A percentile compares a stretch with the other conserved stretches of the same genome.
Evolutionary conservation across 139 green algal genomes (phyloP).

Genomic region (Penium margaritaceum): DNA sequence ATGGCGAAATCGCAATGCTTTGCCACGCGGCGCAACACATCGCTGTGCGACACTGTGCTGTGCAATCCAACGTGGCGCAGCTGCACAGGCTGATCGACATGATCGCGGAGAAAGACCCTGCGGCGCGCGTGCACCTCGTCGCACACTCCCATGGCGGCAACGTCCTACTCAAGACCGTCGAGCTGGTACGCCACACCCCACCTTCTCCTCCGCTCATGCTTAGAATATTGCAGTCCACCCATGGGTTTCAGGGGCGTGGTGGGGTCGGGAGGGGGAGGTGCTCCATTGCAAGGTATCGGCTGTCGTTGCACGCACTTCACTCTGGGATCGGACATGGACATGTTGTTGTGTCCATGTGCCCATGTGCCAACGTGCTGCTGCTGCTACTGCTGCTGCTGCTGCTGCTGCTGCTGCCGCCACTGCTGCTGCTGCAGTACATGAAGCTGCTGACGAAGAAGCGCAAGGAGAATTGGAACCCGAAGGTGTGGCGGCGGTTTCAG

Average conservation of each 20-base stretch:
- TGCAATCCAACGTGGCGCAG: too few species aligned
- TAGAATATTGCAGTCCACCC: too few species aligned
- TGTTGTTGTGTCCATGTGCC: not conserved
- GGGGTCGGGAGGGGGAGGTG: too few species aligned
- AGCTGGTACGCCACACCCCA: not conserved
- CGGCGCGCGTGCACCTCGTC: slow-evolving; percentile 30
- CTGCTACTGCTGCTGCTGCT: too few species aligned
- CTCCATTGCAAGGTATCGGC: too few species aligned
- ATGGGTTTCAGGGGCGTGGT: too few species aligned
- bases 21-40: too few species aligned
- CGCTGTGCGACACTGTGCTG: too few species aligned
- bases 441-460: not conserved
- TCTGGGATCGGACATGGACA: not conserved
- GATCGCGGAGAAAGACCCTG: slow-evolving; percentile 16
- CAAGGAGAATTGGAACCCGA: not conserved
- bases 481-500: not conserved
- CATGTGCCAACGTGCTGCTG: not conserved
- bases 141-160: slow-evolving; percentile 36
- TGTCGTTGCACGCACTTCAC: not conserved
- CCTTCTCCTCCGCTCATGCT: not conserved
- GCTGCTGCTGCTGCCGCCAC: too few species aligned
- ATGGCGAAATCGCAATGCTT: too few species aligned
- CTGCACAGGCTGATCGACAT: slow-evolving; percentile 12
- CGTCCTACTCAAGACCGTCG: slow-evolving; percentile 17
- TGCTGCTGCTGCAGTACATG: not conserved